These are phyloP conservation scores for Hymenoscyphus fructigenus DNA, from an alignment of 2,329 filamentous ascomycete genomes.

Conservation along the genomic window DNA sequence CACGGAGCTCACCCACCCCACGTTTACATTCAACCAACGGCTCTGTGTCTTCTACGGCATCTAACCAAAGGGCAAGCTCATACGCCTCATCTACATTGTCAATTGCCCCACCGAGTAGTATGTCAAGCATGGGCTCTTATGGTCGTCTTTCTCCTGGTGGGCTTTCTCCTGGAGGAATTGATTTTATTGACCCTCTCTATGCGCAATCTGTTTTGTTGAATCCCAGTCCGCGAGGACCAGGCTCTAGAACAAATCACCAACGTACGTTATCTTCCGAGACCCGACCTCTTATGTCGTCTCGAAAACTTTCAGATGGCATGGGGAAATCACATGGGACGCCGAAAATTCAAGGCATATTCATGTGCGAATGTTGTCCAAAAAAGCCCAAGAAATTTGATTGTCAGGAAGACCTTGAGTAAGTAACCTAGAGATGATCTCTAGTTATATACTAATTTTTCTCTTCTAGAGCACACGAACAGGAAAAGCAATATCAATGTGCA, in stretches of 20 bases:
- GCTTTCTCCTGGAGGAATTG: slow-evolving; percentile 46
- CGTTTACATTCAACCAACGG: slow-evolving; percentile 57
- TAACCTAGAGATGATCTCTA: not conserved
- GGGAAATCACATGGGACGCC: slow-evolving; percentile 47
- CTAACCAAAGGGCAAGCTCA: slow-evolving; percentile 58
- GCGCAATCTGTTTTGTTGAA: slow-evolving; percentile 46
- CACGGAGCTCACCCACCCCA: slow-evolving; percentile 53
- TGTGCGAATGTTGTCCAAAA: slow-evolving; percentile 95
- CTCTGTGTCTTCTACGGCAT: slow-evolving; percentile 66
- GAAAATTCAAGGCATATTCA: slow-evolving; percentile 58
- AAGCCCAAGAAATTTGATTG: slow-evolving; percentile 95
- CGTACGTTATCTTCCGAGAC: slow-evolving; percentile 39
- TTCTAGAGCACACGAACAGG: slow-evolving; percentile 77
- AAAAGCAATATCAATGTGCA: slow-evolving; percentile 93
- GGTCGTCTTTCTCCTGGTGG: slow-evolving; percentile 60
- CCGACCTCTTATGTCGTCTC: slow-evolving; percentile 39
- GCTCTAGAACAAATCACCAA: slow-evolving; percentile 37
- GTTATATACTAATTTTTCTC: slow-evolving; percentile 28
- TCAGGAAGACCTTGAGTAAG: slow-evolving; percentile 79
- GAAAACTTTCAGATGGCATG: slow-evolving; percentile 47
- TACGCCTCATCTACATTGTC: slow-evolving; percentile 62
- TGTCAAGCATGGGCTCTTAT: slow-evolving; percentile 62
- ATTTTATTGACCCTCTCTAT: slow-evolving; percentile 51
- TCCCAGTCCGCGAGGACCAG: slow-evolving; percentile 39
- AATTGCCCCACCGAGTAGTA: slow-evolving; percentile 55